phyloP scores from a whole-genome alignment of 1,139 yeast species.

The Hansenula sp. region DNA sequence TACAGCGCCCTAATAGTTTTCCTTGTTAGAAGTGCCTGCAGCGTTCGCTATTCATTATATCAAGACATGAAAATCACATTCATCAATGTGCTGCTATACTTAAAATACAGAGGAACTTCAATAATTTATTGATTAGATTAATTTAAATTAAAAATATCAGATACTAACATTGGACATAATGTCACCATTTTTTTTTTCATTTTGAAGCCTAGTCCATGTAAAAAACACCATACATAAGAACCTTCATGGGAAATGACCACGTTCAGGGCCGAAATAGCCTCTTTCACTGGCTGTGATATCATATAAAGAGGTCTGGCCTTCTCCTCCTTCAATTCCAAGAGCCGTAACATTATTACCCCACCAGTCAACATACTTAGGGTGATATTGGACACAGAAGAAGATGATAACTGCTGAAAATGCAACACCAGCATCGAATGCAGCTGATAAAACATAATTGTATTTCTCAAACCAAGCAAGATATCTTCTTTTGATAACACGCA shows the following conservation, averaged over 20 bases:
- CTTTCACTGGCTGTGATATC: conserved; percentile 29
- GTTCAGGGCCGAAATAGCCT: conserved; percentile 46
- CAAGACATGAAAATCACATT: too few relatives aligned
- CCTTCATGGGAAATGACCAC: conserved; percentile 33
- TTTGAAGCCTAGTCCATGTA: too few relatives aligned
- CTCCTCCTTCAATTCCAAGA: conserved; percentile 44
- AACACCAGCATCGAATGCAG: conserved; percentile 57
- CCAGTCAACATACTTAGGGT: conserved; percentile 41
- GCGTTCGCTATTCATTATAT: too few relatives aligned
- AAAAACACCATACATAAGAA: too few relatives aligned
- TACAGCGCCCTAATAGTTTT: too few relatives aligned
- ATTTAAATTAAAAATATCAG: too few relatives aligned
- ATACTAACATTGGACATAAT: too few relatives aligned
- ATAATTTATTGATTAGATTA: too few relatives aligned
- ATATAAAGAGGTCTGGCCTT: conserved; percentile 19
- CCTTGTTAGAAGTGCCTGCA: too few relatives aligned
- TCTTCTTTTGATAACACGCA: conserved; percentile 46
- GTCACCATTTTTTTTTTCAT: too few relatives aligned
- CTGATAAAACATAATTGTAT: conserved; percentile 57
- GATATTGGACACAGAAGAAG: conserved; percentile 50
- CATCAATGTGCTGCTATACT: too few relatives aligned
- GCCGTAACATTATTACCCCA: conserved; percentile 54
- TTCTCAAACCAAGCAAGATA: conserved; percentile 59
- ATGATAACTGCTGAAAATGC: conserved; percentile 54
- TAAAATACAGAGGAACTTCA: too few relatives aligned